phyloP scores from a whole-genome alignment of 768 basidiomycete species.

The Suillus lakei region DNA sequence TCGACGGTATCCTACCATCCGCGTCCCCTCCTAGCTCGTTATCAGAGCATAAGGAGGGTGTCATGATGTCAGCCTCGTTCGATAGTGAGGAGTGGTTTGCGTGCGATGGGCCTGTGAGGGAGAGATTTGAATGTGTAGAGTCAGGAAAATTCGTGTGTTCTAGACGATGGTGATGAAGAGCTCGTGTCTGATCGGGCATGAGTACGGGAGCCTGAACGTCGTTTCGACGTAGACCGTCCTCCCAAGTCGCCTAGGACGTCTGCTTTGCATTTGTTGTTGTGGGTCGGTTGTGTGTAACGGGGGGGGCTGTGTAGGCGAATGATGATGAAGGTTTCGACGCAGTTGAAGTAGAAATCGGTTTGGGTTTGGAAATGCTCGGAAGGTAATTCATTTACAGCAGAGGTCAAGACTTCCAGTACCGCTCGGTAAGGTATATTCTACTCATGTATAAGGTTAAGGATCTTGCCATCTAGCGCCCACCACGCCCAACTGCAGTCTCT shows the following conservation, averaged over 20 bases:
- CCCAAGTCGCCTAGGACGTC: neutral
- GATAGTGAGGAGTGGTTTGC: constrained; percentile 8
- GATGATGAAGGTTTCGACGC: neutral
- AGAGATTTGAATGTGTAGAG: neutral
- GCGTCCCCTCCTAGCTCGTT: constrained; percentile 57
- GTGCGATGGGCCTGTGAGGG: neutral
- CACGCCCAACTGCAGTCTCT: too few species aligned
- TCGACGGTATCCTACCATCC: constrained; percentile 51
- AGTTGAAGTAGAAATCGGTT: neutral
- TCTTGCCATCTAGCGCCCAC: too few species aligned
- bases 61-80: constrained; percentile 49
- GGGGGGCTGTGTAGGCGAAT: neutral
- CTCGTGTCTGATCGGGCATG: neutral
- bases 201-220: neutral
- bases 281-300: neutral
- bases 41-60: constrained; percentile 79
- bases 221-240: neutral
- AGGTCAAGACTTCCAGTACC: too few species aligned
- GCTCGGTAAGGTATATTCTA: too few species aligned
- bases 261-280: neutral
- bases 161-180: neutral
- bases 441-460: too few species aligned
- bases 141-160: neutral
- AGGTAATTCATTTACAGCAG: too few species aligned
- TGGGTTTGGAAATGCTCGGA: too few species aligned